phyloP scores from a whole-genome alignment of 2,329 filamentous ascomycete species.

The Penicillium capsulatum region DNA sequence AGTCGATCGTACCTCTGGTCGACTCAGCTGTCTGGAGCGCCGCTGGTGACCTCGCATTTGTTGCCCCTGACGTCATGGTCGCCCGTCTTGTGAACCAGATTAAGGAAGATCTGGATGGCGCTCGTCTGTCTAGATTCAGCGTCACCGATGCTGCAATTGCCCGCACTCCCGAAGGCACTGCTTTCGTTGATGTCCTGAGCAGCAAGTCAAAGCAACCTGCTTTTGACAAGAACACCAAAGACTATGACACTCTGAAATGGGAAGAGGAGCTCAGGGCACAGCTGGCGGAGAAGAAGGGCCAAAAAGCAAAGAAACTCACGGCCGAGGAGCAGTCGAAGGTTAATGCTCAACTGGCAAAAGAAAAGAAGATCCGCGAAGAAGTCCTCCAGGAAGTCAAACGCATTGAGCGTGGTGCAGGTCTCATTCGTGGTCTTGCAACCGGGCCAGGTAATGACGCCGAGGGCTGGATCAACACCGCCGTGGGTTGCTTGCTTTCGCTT shows the following conservation, averaged over 20 bases:
- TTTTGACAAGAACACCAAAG: slow-evolving; percentile 85
- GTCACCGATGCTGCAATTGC: slow-evolving; percentile 90
- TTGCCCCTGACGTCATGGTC: slow-evolving; percentile 78
- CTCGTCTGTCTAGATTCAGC: slow-evolving; percentile 67
- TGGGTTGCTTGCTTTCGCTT: slow-evolving; percentile 68
- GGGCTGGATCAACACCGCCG: slow-evolving; percentile 80
- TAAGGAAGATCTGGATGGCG: slow-evolving; percentile 64
- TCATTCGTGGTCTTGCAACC: slow-evolving; percentile 74
- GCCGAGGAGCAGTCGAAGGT: slow-evolving; percentile 86
- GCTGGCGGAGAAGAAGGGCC: slow-evolving; percentile 85
- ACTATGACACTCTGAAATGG: slow-evolving; percentile 96
- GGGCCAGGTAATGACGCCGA: slow-evolving; percentile 86
- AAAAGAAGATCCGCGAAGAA: slow-evolving; percentile 70
- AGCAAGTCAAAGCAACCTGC: slow-evolving; percentile 68
- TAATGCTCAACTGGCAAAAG: slow-evolving; percentile 84
- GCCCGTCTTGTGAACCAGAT: slow-evolving; percentile 72
- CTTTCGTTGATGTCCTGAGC: slow-evolving; percentile 85
- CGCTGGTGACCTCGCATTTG: slow-evolving; percentile 86
- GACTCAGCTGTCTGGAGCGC: slow-evolving; percentile 74
- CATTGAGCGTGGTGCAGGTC: slow-evolving; percentile 76
- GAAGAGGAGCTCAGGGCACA: slow-evolving; percentile 86
- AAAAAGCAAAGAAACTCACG: slow-evolving; percentile 79
- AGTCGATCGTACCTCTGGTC: slow-evolving; percentile 33
- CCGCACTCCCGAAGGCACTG: slow-evolving; percentile 79
- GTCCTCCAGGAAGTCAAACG: slow-evolving; percentile 66